Conservation (phyloP, 805 yeast species). For the Zygosaccharomyces rouxii region DNA sequence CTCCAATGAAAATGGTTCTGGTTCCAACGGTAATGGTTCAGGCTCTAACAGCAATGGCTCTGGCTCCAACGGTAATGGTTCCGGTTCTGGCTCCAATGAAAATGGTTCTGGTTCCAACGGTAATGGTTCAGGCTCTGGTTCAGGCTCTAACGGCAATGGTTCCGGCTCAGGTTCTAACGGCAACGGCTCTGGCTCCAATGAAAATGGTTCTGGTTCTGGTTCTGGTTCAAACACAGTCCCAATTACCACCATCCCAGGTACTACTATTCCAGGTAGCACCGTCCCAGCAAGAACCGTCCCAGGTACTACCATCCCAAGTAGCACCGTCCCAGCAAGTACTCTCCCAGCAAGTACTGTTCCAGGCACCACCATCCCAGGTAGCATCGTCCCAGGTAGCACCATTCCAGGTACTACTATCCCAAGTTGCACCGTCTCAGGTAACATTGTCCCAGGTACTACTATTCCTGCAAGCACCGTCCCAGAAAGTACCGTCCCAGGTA, state of each 20-base stretch:
- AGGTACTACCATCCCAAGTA: background rate
- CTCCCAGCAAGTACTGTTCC: background rate
- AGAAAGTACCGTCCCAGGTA: background rate
- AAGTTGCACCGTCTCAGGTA: background rate
- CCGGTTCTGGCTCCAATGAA: no score
- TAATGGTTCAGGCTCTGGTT: background rate
- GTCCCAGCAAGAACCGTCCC: background rate
- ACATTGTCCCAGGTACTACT: background rate
- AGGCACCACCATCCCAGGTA: background rate
- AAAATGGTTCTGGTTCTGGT: background rate
- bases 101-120: no score
- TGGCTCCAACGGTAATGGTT: background rate
- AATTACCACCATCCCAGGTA: background rate
- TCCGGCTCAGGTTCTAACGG: background rate
- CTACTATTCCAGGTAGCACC: background rate
- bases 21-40: no score
- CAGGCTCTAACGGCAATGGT: background rate
- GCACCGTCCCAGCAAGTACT: background rate
- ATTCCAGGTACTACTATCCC: background rate
- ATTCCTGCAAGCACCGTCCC: background rate
- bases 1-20: no score
- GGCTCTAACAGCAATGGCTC: background rate
- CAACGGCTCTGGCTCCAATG: background rate
- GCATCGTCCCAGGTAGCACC: background rate
- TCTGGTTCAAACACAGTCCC: background rate